Base-by-base conservation (phyloP, 257 asterid species). In the Mitragyna speciosa region DNA sequence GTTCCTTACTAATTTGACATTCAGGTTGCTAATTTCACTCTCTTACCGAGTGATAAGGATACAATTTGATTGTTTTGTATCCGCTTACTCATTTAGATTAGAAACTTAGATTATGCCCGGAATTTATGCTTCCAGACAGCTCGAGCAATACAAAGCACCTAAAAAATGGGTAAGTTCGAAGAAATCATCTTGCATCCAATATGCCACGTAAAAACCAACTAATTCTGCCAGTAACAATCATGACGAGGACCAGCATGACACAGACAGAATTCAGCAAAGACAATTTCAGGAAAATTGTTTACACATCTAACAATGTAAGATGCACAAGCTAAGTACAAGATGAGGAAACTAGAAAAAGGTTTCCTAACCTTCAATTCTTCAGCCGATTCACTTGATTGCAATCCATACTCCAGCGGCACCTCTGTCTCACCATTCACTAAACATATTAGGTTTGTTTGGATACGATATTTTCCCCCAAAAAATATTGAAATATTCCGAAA, bases 351-450 rank as follows among this genome's bases (percentile, higher is more conserved):
- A 31, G 8, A 70, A 58, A 75, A 28, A 7, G 39, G 12, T 28
- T 49, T 26, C 12, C 91, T 69, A 75, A 94, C 98, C 96, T 90
- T 89, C 78, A 84, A 47, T 66, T 80, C 84, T 58, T 75, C 85
- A 24, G 81, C 82, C 24, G 86, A 63, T 51, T 66, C 83, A 52
- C 82, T 75, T 28, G 94, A 87, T 68, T 86, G 88, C 85, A 88
- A 74, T 63, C 88, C 80, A 85, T 84, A 91, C 73, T 90, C 87
- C 78, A 89, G 88, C 0, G 95, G 96, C 78, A 91, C 94, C 85
- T 89, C 98, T 92, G 93, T 84, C 79, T 52, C 77, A 80, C 78
- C 72, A 85, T 56, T 81, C 64, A 79, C 63, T 79, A 78, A 61
- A 76, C 83, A 79, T 77, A 54, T 47, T 75, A 36, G 41, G 41